These are phyloP conservation scores for Tillandsia leiboldiana DNA, from an alignment of 176 grass and related monocot species.

Conservation along the genomic window DNA sequence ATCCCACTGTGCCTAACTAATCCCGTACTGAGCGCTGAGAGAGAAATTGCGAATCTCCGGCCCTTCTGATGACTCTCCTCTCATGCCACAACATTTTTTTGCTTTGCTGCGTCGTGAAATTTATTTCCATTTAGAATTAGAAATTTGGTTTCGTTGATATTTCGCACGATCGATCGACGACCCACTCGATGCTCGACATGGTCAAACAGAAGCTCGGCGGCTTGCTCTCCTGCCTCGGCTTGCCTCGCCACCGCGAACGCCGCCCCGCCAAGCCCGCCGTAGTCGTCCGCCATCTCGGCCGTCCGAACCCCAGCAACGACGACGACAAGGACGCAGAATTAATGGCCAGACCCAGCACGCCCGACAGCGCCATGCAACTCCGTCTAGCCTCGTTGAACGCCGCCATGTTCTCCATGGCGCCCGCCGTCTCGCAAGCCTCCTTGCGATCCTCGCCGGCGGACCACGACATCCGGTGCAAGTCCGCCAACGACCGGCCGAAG, in stretches of 20 bases:
- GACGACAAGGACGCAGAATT: not conserved
- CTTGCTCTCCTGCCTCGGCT: conserved; percentile 27
- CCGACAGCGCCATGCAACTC: conserved; percentile 8
- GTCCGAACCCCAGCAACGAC: not conserved
- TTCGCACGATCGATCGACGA: not conserved
- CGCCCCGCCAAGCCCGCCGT: conserved; percentile 32
- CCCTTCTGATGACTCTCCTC: not conserved
- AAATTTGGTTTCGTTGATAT: not conserved
- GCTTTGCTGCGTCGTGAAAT: too few species aligned
- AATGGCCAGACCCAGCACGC: not conserved
- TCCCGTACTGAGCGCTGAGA: not conserved
- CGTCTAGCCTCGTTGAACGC: conserved; percentile 94
- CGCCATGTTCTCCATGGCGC: conserved; percentile 95
- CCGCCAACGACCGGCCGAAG: conserved; percentile 41
- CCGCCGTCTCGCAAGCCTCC: conserved; percentile 20
- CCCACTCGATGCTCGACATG: conserved; percentile 7
- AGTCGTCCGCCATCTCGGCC: conserved; percentile 11
- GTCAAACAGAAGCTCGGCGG: conserved; percentile 29
- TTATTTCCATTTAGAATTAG: too few species aligned
- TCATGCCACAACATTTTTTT: not conserved
- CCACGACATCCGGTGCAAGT: conserved; percentile 21
- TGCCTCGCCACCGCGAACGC: conserved; percentile 36
- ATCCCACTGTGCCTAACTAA: not conserved
- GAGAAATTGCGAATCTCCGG: not conserved
- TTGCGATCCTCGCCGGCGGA: not conserved